A percentile compares a stretch with the other conserved stretches of the same genome.
phyloP scores from a whole-genome alignment of 225 moss, liverwort and hornwort genomes.

The Neckera pumila region DNA sequence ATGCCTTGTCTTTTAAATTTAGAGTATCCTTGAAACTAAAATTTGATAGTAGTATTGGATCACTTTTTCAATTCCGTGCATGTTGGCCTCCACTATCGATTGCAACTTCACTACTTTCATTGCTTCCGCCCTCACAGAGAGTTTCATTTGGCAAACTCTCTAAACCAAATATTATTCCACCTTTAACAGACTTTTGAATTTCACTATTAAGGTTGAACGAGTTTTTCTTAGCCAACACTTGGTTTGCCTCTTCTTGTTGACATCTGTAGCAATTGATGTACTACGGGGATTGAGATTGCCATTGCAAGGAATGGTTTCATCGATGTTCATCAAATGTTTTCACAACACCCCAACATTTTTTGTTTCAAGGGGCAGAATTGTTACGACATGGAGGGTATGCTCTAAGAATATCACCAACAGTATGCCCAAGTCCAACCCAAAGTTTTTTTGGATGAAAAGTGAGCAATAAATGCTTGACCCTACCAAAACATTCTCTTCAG shows the following conservation, averaged over 20 bases:
- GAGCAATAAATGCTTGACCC: neutral
- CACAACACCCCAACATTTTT: accelerated
- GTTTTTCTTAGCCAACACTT: accelerated
- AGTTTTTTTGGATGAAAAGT: neutral
- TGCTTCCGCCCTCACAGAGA: accelerated
- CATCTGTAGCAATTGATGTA: accelerated
- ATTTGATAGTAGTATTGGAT: accelerated
- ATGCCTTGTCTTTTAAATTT: too few relatives aligned
- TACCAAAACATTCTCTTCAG: accelerated
- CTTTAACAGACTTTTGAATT: neutral
- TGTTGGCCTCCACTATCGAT: accelerated
- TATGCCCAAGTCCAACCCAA: accelerated
- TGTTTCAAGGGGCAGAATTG: accelerated
- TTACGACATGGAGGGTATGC: accelerated
- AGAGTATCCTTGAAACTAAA: neutral
- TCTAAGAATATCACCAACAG: accelerated
- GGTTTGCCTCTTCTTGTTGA: neutral
- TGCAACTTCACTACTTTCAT: neutral
- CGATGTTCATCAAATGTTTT: neutral
- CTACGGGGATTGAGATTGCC: accelerated
- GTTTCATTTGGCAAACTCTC: accelerated
- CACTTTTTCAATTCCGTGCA: neutral
- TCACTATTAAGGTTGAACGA: neutral
- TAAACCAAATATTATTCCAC: neutral
- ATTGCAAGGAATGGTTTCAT: accelerated